Evolutionary conservation across 805 yeast genomes (phyloP), one percentile per base, ranked within the genome.

Genomic region (Teunomyces stri): DNA sequence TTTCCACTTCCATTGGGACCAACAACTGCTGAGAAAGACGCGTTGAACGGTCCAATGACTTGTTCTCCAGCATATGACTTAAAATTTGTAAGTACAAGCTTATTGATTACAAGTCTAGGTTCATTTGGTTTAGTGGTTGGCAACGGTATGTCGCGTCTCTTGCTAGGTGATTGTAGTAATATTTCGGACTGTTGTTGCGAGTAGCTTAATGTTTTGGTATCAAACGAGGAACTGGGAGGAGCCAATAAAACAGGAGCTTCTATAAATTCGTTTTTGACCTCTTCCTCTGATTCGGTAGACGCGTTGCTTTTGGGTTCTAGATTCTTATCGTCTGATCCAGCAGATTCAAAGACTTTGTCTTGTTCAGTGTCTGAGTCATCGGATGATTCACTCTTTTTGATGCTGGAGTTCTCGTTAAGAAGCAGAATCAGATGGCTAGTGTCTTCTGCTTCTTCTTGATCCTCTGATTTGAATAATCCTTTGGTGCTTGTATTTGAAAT

Each of bases 1-100:
- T 94, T 94, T 2, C 99, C 99, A 10, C 96, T 87, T 6, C 99
- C 99, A 64, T 94, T 94, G 4, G 99, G 99, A 0, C 99, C 99
- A 11, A 94, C 97, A 9, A 94, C 96, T 0, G 99, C 98, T 9
- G 96, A 88, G 60, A 94, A 95, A 4, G 95, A 89, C 31, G 91
- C 69, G 58, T 94, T 87, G 66, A 94, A 94, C 0, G 99, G 99
- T 0, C 99, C 99, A 43, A 94, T 87, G 5, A 81, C 80, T 68
- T 94, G 98, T 13, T 77, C 71, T 0, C 99, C 99, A 0, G 97
- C 98, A 62, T 94, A 94, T 0, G 97, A 90, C 62, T 94, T 94
- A 78, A 94, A 94, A 62, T 94, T 87, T 1, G 84, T 83, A 36
- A 95, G 73, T 1, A 85, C 85, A 22, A 94, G 66, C 54, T 81